phyloP scores from a whole-genome alignment of 116 monocot species.

The Posidonia oceanica region DNA sequence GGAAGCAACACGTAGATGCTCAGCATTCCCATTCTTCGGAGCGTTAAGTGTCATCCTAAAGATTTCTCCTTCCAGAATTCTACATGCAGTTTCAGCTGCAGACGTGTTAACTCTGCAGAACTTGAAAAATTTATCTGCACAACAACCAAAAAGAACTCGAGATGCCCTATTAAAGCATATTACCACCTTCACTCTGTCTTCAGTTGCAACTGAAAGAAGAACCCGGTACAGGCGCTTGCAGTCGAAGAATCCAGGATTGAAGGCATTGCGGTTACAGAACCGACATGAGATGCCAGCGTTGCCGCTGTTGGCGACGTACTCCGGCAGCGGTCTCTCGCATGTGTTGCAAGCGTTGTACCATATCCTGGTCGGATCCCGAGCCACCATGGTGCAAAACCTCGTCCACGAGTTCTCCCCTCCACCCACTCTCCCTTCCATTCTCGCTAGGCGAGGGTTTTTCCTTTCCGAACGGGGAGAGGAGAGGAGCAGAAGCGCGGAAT shows the following conservation, averaged over 20 bases:
- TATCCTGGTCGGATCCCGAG: conserved; percentile 30
- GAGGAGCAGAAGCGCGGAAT: too few species aligned
- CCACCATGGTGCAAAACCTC: conserved; percentile 50
- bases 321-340: conserved; percentile 50
- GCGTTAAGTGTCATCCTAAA: conserved; percentile 33
- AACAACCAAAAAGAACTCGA: conserved; percentile 61
- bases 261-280: conserved; percentile 13
- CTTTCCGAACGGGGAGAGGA: not conserved
- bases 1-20: conserved; percentile 47
- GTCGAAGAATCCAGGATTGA: conserved; percentile 3
- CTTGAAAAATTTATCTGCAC: conserved; percentile 52
- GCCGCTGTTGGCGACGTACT: not conserved
- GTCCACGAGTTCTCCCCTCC: conserved; percentile 22
- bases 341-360: conserved; percentile 52
- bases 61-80: conserved; percentile 61
- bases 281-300: conserved; percentile 3
- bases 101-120: conserved; percentile 32
- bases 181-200: conserved; percentile 39
- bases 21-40: conserved; percentile 46
- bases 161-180: conserved; percentile 68
- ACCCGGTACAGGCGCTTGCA: conserved; percentile 53
- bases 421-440: not conserved
- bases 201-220: conserved; percentile 55
- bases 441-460: conserved; percentile 1
- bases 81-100: conserved; percentile 14